Conservation (phyloP, 73 alveolate species). For the Paramecium caudatum region DNA sequence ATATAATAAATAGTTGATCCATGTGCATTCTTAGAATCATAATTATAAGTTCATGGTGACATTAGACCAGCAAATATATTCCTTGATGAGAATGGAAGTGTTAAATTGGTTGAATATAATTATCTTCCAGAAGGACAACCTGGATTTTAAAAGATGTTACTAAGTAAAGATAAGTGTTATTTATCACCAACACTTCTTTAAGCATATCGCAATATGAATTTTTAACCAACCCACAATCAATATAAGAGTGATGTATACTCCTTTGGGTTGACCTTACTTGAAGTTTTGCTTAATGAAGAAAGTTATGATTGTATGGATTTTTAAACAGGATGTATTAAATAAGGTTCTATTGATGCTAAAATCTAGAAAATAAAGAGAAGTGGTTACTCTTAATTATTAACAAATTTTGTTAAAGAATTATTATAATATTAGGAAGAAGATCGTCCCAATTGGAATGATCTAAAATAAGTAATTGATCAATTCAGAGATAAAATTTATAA, state of each 20-base stretch:
- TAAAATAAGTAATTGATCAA: conserved; percentile 38
- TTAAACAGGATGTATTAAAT: not conserved
- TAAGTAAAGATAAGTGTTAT: conserved; percentile 41
- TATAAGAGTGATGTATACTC: conserved; percentile 64
- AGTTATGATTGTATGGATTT: conserved; percentile 63
- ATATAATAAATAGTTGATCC: not conserved
- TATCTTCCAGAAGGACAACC: conserved; percentile 18
- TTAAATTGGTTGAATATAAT: conserved; percentile 45
- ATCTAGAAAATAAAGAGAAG: not conserved
- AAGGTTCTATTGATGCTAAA: not conserved
- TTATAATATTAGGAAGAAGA: not conserved
- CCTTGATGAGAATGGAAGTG: conserved; percentile 52
- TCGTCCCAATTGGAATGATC: conserved; percentile 32
- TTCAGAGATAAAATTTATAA: conserved; percentile 37
- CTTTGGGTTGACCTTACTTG: conserved; percentile 8
- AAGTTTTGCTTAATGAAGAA: conserved; percentile 22
- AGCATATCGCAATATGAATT: conserved; percentile 8
- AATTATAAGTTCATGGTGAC: conserved; percentile 57
- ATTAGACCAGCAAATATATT: conserved; percentile 13
- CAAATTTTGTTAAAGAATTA: conserved; percentile 45
- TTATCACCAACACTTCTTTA: conserved; percentile 32
- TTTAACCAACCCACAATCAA: conserved; percentile 31
- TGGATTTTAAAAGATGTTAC: conserved; percentile 55
- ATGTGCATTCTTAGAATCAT: not conserved
- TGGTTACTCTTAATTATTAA: conserved; percentile 40